A percentile compares a stretch with the other conserved stretches of the same genome.
phyloP scores from a whole-genome alignment of 345 rosid species.

The Citrus australasica region DNA sequence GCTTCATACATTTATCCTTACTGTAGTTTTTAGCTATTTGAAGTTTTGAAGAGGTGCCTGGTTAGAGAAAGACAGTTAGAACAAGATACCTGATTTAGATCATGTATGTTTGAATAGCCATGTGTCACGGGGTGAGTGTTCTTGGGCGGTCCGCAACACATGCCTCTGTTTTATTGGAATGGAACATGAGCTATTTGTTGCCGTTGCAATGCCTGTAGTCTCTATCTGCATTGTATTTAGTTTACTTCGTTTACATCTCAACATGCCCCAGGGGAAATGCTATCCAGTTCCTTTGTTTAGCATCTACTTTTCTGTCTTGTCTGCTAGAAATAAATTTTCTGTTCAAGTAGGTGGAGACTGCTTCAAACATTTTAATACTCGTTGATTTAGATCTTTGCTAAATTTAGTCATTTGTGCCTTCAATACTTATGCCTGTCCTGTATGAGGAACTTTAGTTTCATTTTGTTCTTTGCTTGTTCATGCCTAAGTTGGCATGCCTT shows the following conservation, averaged over 20 bases:
- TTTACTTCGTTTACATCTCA: neutral
- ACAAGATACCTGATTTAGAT: neutral
- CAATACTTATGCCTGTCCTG: neutral
- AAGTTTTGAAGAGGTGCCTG: neutral
- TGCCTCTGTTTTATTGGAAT: neutral
- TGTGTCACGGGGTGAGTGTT: too few species aligned
- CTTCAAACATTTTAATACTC: neutral
- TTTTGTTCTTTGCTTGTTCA: neutral
- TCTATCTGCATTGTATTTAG: neutral
- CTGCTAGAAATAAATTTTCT: neutral
- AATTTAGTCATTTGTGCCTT: neutral
- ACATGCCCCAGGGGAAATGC: neutral
- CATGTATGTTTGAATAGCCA: neutral
- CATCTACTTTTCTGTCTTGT: neutral
- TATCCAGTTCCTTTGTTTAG: neutral
- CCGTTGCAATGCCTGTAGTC: neutral
- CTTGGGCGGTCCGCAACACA: neutral
- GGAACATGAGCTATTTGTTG: neutral
- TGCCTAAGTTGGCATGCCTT: neutral
- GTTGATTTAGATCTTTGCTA: neutral
- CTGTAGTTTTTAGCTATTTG: neutral
- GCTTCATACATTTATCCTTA: too few species aligned
- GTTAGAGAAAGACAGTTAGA: neutral
- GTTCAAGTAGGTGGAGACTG: neutral
- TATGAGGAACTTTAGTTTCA: neutral